Base-by-base conservation (phyloP, 768 basidiomycete species). In the Cystofilobasidium capitatum region DNA sequence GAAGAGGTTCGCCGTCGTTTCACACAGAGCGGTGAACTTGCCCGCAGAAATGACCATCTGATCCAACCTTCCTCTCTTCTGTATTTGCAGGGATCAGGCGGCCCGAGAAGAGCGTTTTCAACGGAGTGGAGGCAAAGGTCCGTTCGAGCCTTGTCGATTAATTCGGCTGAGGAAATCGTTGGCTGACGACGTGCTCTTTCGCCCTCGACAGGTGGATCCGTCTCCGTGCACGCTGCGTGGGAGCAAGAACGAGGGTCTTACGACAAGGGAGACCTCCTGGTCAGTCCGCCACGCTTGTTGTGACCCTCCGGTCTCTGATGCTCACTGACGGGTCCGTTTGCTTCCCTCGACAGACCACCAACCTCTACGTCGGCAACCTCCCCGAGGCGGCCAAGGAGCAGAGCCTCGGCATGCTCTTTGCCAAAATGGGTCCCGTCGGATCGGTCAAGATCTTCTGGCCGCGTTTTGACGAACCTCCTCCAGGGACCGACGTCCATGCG, bases 381-480 rank as follows among this genome's bases (percentile, higher is more conserved):
- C 96, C 96, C 6, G 79, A 83, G 0, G 86, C 87, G 75, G 86
- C 96, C 17, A 91, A 86, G 1, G 96, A 97, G 72, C 86, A 86
- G 71, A 82, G 81, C 33, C 77, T 99, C 47, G 96, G 96, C 3
- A 82, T 84, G 69, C 91, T 96, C 76, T 99, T 99, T 75, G 93
- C 93, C 2, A 84, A 87, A 51, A 82, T 82, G 65, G 96, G 96
- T 0, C 90, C 92, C n/a, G 88, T 99, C 70, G 94, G 88, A 29
- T 92, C 90, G 26, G 90, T 92, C 51, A 91, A 94, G 81, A 86
- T 98, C 71, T 97, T 98, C 93, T 98, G 92, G 92, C 94, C 93
- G n/a, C 85, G 94, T 45, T 72, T 75, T 5, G 83, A 85, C 14
- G 91, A 93, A 74, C 82, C 79, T 22, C 81, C 82, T 2, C 70